Evolutionary conservation across 169 alveolate genomes (phyloP).

Genomic region (Plasmodium vivax): DNA sequence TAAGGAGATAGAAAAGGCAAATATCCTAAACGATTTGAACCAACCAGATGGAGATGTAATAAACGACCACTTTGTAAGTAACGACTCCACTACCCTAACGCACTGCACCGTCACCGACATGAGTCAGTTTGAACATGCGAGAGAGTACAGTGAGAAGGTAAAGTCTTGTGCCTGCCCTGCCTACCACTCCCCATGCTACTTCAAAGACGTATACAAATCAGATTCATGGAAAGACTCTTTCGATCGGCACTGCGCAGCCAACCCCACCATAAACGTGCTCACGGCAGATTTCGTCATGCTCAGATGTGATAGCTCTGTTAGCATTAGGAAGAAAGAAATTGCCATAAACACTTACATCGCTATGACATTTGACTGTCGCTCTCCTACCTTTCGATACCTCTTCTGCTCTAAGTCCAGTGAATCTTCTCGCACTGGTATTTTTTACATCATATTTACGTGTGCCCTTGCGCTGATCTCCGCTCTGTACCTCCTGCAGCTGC

Average conservation of each 20-base stretch:
- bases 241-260: background rate
- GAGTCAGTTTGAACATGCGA: slow-evolving; percentile 7
- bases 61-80: background rate
- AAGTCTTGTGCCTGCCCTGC: slow-evolving; percentile 42
- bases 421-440: background rate
- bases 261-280: slow-evolving; percentile 1
- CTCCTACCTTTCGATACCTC: slow-evolving; percentile 12
- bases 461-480: slow-evolving; percentile 38
- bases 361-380: slow-evolving; percentile 62
- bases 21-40: slow-evolving; percentile 25
- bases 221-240: slow-evolving; percentile 12
- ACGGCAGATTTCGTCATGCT: slow-evolving; percentile 43
- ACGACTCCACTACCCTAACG: background rate
- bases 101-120: slow-evolving; percentile 44
- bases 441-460: slow-evolving; percentile 19
- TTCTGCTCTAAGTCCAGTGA: slow-evolving; percentile 25
- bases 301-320: slow-evolving; percentile 5
- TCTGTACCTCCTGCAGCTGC: slow-evolving; percentile 4
- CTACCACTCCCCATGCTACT: slow-evolving; percentile 47
- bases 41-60: slow-evolving; percentile 26
- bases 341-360: slow-evolving; percentile 49
- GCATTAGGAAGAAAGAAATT: slow-evolving; percentile 37
- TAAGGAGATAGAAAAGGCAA: slow-evolving; percentile 33
- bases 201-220: slow-evolving; percentile 52
- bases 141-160: slow-evolving; percentile 20